Percentiles rank a stretch among this genome's conserved stretches.
Evolutionary conservation across 2,329 filamentous ascomycete genomes (phyloP).

Genomic region (Aspergillus nomiae): DNA sequence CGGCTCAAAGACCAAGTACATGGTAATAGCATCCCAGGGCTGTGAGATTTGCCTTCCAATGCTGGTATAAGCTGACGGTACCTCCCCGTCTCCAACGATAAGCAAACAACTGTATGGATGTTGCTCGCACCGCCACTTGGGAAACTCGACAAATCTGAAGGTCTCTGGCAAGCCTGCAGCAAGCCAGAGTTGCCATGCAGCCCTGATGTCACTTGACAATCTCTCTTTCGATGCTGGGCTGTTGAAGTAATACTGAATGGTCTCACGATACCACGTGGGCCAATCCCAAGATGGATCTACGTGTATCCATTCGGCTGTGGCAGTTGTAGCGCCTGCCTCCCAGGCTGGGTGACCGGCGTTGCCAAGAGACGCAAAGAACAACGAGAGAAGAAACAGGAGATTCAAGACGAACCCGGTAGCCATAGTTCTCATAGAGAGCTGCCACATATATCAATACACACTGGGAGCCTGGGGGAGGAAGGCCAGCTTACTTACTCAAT

Average conservation of each 20-base stretch:
- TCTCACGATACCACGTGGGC: slow-evolving; percentile 2
- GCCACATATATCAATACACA: not conserved
- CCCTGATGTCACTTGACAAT: not conserved
- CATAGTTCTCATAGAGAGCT: not conserved
- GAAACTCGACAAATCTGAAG: not conserved
- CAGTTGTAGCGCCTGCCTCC: not conserved
- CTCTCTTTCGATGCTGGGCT: not conserved
- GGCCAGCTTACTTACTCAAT: not conserved
- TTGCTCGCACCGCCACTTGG: not conserved
- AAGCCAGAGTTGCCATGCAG: slow-evolving; percentile 12
- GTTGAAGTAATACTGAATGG: slow-evolving; percentile 5
- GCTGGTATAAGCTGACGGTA: not conserved
- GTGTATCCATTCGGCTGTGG: not conserved
- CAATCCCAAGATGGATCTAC: not conserved
- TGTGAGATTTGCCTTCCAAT: not conserved
- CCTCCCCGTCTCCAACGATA: not conserved
- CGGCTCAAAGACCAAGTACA: not conserved
- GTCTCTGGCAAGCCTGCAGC: slow-evolving; percentile 6
- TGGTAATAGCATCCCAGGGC: not conserved
- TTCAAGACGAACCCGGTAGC: not conserved
- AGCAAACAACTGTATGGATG: not conserved
- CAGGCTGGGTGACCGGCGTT: not conserved
- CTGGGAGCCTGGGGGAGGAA: not conserved
- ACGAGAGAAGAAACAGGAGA: not conserved
- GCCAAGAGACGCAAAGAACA: not conserved